Base-by-base conservation (phyloP, 1,284 basidiomycete species). In the Ustilago sp. region DNA sequence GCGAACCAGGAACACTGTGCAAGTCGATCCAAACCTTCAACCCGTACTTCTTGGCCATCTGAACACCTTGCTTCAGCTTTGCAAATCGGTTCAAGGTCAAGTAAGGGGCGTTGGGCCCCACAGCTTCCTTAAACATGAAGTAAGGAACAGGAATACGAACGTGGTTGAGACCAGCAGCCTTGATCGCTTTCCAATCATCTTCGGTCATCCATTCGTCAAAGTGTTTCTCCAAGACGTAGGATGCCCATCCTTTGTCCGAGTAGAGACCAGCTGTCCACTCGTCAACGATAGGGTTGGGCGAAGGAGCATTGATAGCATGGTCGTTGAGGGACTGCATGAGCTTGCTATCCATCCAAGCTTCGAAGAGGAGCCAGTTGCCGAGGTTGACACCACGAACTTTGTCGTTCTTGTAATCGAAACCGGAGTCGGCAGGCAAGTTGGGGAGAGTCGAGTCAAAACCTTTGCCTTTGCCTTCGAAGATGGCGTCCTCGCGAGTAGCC, bases 101-200 rank as follows among this genome's bases (percentile, higher is more conserved):
- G 87, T 91, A 97, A 0, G 94, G 94, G 80, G 96, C 94, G 15
- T 92, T 93, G 8, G 88, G 88, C n/a, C 90, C 89, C 28, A 93
- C 90, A 60, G 95, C 93, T 80, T 93, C 94, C 2, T 93, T 94
- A 94, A 95, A 97, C 59, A 77, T 68, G 62, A 83, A 85, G 86
- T 92, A 94, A 39, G 93, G 93, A 70, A 97, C 93, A 4, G 94
- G 94, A 43, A 97, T 87, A 41, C 94, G 91, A 70, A 94, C 92
- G 85, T 94, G 93, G 85, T 94, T 83, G 68, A 83, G 68, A 52
- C 69, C 68, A 34, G 62, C 69, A 17, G 58, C 74, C 34, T 60
- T 64, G 68, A 94, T 94, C 59, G 88, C 89, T 55, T 86, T 87
- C 81, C 94, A 92, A 85, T 95, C 93, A 31, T 87, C 81, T 84